Base-by-base conservation (phyloP, 2,329 filamentous ascomycete species). In the Phialophora tarda region DNA sequence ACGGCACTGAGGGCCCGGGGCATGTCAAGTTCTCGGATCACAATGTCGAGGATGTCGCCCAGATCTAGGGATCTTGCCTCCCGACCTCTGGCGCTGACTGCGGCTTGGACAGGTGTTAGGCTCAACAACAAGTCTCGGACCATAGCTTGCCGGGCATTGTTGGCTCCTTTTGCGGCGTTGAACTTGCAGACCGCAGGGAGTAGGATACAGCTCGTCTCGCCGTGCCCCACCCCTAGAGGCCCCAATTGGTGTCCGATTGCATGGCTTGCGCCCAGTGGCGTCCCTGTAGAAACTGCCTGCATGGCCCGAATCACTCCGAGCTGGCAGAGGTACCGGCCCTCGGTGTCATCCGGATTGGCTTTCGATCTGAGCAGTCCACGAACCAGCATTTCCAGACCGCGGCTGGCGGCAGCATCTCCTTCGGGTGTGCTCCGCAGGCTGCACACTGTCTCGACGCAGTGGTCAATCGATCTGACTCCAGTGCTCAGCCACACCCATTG, bases 201-300 rank as follows among this genome's bases (percentile, higher is more conserved):
- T 54, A 85, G 76, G 41, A 84, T 82, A 72, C 82, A 88, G 70
- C 83, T 86, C 32, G 85, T 88, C 73, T 86, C 85, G 8, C 86
- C 86, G 71, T 88, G 85, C 0, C 83, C 82, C 2, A 88, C 85
- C 0, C 85, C 85, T 2, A 85, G 74, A 0, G 85, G 84, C 0
- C 83, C 83, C 0, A 85, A 77, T 75, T 79, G 82, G 71, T 84
- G 82, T 5, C 82, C 82, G 64, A 85, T 84, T 12, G 81, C 83
- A 69, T 85, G 82, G 67, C 82, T 82, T 3, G 79, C 81, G 1
- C 81, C 83, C 51, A 59, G 83, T 70, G 24, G 79, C 74, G 21
- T 79, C 77, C 0, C 76, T 79, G 32, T 55, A 48, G n/a, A 47
- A 23, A 48, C n/a, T 1, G 73, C 71, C 1, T 71, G 55, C 1